Evolutionary conservation across 768 basidiomycete species (phyloP), one percentile per base, ranked within the genome.

Genomic region (Mycena leptocephala): DNA sequence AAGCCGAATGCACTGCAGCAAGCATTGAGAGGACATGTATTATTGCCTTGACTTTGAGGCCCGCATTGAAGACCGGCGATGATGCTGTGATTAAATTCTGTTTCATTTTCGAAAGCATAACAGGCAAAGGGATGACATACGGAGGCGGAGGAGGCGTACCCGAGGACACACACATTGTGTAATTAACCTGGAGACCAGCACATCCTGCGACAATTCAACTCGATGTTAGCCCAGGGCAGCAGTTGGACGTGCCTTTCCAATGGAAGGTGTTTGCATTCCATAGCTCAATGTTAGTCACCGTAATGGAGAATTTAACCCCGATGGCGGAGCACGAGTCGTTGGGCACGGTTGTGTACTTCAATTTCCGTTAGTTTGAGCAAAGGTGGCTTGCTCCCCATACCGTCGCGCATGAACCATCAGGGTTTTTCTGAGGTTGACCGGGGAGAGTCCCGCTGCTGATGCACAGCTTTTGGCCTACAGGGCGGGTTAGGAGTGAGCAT

Each of bases 1-100:
- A 78, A 82, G 13, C 81, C 81, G n/a, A 79, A 81, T 1, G 80
- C 78, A 55, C 80, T 80, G 70, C 81, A 82, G 68, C 81, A 82
- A 1, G 76, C 80, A 14, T 80, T 82, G 41, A 82, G 67, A 18
- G 81, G 80, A 48, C 81, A 82, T 1, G 78, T 80, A 14, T 55
- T 65, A 63, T 81, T 79, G 1, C 75, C 78, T 14, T 65, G 64
- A 28, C 75, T 80, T 65, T 81, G 63, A 16, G 80, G 80, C n/a
- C 81, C 80, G 64, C 81, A 82, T 69, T 82, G 78, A 33, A 77
- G 70, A 7, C 39, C 53, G 2, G 81, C 68, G 46, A 71, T 80
- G 56, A 81, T 59, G 2, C 79, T 79, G 55, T 24, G 43, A 46
- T 10, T 20, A 51, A 24, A 8, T n/a, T 39, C 37, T 39, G n/a